These are phyloP conservation scores for Plasmopara halstedii DNA, from an alignment of 352 stramenopile species.

Conservation along the genomic window DNA sequence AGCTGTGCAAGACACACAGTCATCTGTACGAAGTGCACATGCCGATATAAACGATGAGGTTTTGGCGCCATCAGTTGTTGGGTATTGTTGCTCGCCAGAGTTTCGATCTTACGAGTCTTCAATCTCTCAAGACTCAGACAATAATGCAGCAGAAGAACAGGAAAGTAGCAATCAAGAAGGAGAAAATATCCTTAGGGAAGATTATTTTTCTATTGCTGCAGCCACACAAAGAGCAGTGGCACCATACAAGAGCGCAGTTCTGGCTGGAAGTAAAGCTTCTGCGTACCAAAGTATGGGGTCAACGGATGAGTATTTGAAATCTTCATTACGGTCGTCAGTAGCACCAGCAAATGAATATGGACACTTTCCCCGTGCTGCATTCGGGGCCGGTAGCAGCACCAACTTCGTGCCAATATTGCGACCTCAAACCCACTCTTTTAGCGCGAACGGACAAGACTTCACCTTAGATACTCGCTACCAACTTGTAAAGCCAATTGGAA, in stretches of 20 bases:
- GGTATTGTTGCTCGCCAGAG: conserved; percentile 18
- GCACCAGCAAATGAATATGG: conserved; percentile 4
- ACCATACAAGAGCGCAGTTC: conserved; percentile 20
- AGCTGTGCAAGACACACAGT: conserved; percentile 4
- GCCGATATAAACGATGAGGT: conserved; percentile 9
- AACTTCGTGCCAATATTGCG: conserved; percentile 19
- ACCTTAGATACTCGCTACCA: conserved; percentile 84
- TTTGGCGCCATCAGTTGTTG: not conserved
- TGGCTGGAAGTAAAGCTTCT: conserved; percentile 6
- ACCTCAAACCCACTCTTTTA: conserved; percentile 60
- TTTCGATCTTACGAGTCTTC: conserved; percentile 14
- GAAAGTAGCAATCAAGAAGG: conserved; percentile 16
- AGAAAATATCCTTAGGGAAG: conserved; percentile 20
- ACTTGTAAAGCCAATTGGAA: conserved; percentile 84
- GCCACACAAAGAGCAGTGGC: conserved; percentile 18
- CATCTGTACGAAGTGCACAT: conserved; percentile 1
- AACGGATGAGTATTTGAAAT: conserved; percentile 18
- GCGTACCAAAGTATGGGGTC: conserved; percentile 7
- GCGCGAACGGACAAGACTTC: conserved; percentile 73
- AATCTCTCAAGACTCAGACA: conserved; percentile 10
- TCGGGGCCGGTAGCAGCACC: conserved; percentile 16
- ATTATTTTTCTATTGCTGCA: conserved; percentile 11
- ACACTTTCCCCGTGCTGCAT: conserved; percentile 14
- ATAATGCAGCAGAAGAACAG: conserved; percentile 14
- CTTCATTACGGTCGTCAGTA: conserved; percentile 4